A percentile compares a stretch with the other conserved stretches of the same genome.
These are phyloP conservation scores for Leccinum barrowsii DNA, from an alignment of 768 basidiomycete genomes.

Conservation along the genomic window DNA sequence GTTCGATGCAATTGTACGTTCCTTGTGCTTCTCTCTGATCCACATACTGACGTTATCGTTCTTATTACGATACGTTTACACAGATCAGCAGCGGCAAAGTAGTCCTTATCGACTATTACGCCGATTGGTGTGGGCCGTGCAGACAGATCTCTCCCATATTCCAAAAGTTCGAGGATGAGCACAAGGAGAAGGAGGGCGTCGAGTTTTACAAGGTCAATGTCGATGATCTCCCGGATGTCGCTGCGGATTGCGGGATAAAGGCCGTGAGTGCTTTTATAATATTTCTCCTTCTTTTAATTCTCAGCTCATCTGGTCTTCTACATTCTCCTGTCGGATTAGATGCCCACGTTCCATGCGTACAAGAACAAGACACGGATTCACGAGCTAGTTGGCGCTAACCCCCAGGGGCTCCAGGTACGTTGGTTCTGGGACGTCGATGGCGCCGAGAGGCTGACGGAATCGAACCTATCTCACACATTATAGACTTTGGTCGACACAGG, in stretches of 20 bases:
- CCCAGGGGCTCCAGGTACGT: not conserved
- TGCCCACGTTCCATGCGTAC: constrained; percentile 19
- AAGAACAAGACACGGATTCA: not conserved
- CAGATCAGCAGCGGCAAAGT: constrained; percentile 6
- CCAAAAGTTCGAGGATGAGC: not conserved
- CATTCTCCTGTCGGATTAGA: constrained; percentile 2
- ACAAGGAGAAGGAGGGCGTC: constrained; percentile 24
- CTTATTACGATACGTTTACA: not conserved
- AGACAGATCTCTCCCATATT: constrained; percentile 15
- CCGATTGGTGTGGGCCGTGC: constrained; percentile 22
- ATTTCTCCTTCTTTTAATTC: not conserved
- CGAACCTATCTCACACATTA: not conserved
- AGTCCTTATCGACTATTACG: constrained; percentile 21
- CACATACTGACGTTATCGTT: not conserved
- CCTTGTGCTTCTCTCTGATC: not conserved
- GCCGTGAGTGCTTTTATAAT: constrained; percentile 40
- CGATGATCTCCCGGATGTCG: constrained; percentile 47
- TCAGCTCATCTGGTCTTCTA: not conserved
- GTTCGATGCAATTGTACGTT: constrained; percentile 9
- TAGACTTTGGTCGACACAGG: not conserved
- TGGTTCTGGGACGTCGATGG: not conserved
- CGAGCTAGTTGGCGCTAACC: not conserved
- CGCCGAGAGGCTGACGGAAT: not conserved
- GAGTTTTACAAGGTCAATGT: constrained; percentile 75
- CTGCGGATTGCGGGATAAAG: constrained; percentile 48